Conservation (phyloP, 306 rosid genomes). For the Phaseolus lunatus region DNA sequence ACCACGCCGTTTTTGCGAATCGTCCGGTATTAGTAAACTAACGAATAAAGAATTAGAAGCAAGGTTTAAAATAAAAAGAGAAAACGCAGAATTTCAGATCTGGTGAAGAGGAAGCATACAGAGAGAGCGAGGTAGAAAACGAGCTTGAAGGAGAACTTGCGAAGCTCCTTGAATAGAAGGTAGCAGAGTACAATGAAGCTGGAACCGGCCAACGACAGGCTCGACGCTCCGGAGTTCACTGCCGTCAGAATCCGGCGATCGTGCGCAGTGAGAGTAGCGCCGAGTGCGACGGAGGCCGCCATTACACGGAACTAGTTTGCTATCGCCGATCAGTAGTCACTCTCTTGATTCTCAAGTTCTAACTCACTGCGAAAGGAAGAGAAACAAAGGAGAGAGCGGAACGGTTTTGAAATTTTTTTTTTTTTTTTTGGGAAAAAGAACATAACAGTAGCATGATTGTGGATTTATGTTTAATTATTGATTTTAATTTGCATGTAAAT, state of each 20-base stretch:
- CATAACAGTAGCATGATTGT: not conserved
- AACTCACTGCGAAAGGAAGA: not conserved
- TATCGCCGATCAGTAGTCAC: constrained; percentile 38
- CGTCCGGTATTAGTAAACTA: not conserved
- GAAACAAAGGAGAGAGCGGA: not conserved
- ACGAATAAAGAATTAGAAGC: constrained; percentile 1
- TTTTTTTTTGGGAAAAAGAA: not conserved
- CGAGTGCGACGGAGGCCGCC: constrained; percentile 56
- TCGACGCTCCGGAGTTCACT: constrained; percentile 79
- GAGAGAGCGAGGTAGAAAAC: constrained; percentile 97
- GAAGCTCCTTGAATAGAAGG: constrained; percentile 97
- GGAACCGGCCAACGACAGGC: constrained; percentile 88
- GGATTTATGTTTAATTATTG: not conserved
- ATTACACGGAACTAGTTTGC: constrained; percentile 39
- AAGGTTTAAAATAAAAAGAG: not conserved
- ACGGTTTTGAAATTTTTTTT: constrained; percentile 1
- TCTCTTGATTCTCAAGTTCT: constrained; percentile 9
- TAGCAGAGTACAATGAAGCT: constrained; percentile 93
- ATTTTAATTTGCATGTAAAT: not conserved
- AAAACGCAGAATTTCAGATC: constrained; percentile 40
- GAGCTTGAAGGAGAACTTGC: constrained; percentile 98
- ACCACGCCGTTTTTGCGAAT: not conserved
- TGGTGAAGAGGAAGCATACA: constrained; percentile 49
- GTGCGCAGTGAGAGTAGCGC: constrained; percentile 62
- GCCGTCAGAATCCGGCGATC: constrained; percentile 68